Evolutionary conservation across 2,329 filamentous ascomycete species (phyloP), one percentile per base, ranked within the genome.

Genomic region (Rachicladosporium sp.): DNA sequence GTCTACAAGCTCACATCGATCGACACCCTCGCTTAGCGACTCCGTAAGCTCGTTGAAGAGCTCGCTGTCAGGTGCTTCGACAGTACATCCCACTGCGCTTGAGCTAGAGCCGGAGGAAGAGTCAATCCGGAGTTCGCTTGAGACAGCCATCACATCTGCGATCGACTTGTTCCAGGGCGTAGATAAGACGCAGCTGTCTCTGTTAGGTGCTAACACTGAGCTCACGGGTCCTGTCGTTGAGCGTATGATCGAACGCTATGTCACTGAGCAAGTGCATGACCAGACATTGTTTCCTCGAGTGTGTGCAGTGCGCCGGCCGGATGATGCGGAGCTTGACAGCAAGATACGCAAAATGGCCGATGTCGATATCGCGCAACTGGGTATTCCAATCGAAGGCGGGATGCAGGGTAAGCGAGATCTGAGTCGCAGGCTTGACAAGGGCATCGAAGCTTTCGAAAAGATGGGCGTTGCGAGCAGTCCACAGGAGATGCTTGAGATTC

Each of bases 101-200:
- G 87, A 82, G 54, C 77, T 84, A 35, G 85, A 91, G 50, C 87
- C 94, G 43, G 88, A 95, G 49, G 91, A 96, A 58, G 82, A 93
- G 49, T 71, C 86, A 23, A 89, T 98, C 80, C 74, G 89, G 41
- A 79, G 79, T 13, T 86, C 87, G 10, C 66, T 96, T 10, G 91
- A 98, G 62, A 93, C 84, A 1, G 88, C 89, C 1, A 84, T 98
- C 8, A 94, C 86, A 7, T 76, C 83, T 7, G 91, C 88, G 0
- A 96, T 98, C 49, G 91, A 98, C 54, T 71, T 96, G 1, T 98
- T 98, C 50, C 89, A 96, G 53, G 79, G 80, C 43, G 89, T 98
- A 4, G 91, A 98, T 58, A 94, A 94, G 59, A 85, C 93, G 53
- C 91, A 96, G 53, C 68, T 98, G 21, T 95, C 89, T 3, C 71